phyloP scores from a whole-genome alignment of 176 grass and related monocot genomes.

The Miscanthus lutarioriparius region DNA sequence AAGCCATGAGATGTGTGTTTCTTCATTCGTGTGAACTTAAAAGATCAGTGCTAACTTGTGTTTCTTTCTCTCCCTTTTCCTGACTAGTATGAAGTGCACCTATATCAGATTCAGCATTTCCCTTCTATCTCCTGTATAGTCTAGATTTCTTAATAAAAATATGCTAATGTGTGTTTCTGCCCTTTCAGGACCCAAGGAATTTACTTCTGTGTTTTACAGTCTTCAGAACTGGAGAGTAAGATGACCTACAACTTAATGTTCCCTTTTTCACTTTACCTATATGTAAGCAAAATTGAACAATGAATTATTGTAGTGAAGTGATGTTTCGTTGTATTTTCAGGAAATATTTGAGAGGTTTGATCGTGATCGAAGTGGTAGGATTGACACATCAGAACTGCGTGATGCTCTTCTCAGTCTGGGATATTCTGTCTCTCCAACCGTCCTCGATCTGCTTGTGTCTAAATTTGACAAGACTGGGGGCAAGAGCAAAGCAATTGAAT shows the following conservation, averaged over 20 bases:
- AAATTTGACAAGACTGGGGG: slow-evolving; percentile 97
- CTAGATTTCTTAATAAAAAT: not conserved
- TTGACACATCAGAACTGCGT: slow-evolving; percentile 74
- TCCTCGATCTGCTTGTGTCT: slow-evolving; percentile 85
- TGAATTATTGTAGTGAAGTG: not conserved
- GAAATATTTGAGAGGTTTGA: slow-evolving; percentile 89
- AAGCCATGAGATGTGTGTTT: not conserved
- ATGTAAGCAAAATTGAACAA: not conserved
- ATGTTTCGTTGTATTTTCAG: slow-evolving; percentile 45
- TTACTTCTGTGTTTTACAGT: slow-evolving; percentile 85
- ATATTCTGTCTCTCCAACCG: slow-evolving; percentile 76
- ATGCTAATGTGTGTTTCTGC: not conserved
- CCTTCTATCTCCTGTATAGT: not conserved
- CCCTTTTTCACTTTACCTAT: not conserved
- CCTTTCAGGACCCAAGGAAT: slow-evolving; percentile 85
- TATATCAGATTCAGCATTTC: not conserved
- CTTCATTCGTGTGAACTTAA: not conserved
- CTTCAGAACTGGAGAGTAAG: slow-evolving; percentile 97
- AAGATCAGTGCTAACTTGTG: not conserved
- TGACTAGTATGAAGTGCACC: not conserved
- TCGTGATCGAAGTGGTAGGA: slow-evolving; percentile 84
- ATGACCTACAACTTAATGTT: slow-evolving; percentile 4
- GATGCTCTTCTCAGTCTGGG: slow-evolving; percentile 91
- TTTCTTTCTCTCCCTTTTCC: not conserved
- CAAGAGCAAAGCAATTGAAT: slow-evolving; percentile 80